Conservation (phyloP, 2,329 filamentous ascomycete genomes). For the Aspergillus tubingensis region DNA sequence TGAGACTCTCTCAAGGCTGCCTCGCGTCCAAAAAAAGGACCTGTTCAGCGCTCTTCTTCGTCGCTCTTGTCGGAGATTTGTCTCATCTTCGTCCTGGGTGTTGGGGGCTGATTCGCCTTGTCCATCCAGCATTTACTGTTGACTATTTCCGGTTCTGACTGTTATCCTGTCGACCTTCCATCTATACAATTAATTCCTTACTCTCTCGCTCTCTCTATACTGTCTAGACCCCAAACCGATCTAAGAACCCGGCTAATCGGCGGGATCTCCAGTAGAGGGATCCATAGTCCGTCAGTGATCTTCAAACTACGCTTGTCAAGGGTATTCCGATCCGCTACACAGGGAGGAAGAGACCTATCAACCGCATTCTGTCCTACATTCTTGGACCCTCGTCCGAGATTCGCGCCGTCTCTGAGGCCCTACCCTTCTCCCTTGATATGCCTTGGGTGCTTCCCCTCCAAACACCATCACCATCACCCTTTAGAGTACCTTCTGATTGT, state of each 20-base stretch:
- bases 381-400: constrained; percentile 12
- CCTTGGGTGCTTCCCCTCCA: constrained; percentile 15
- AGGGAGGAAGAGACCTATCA: background rate
- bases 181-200: background rate
- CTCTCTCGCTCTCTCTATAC: background rate
- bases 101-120: background rate
- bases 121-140: background rate
- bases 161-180: background rate
- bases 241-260: background rate
- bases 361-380: constrained; percentile 24
- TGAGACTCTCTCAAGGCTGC: constrained; percentile 16
- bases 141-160: background rate
- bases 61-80: constrained; percentile 1
- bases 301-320: background rate
- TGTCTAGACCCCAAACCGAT: background rate
- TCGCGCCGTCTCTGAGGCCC: constrained; percentile 10
- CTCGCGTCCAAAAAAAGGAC: constrained; percentile 10
- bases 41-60: background rate
- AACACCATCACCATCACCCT: background rate
- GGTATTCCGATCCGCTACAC: no score
- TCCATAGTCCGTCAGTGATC: background rate
- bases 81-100: background rate
- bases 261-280: background rate
- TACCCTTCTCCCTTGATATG: constrained; percentile 23
- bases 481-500: constrained; percentile 9